These are phyloP conservation scores for Xylaria sp. DNA, from an alignment of 2,329 filamentous ascomycete species.

Conservation along the genomic window DNA sequence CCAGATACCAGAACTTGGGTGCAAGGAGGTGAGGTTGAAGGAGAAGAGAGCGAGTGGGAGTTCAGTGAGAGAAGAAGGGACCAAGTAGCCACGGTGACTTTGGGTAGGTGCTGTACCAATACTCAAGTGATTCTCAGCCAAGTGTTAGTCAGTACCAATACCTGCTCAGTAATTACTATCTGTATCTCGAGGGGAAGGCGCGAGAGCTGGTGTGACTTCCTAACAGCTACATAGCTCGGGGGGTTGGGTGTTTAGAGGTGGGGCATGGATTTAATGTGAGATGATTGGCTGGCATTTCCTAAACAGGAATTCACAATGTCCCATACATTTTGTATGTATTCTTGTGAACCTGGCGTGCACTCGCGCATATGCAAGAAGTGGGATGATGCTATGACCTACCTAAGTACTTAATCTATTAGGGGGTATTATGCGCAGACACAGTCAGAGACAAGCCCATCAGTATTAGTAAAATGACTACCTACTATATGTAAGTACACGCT, in stretches of 20 bases:
- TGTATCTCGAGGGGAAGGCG: slow-evolving; percentile 40
- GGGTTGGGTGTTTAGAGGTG: slow-evolving; percentile 35
- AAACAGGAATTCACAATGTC: slow-evolving; percentile 44
- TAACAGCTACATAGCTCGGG: slow-evolving; percentile 16
- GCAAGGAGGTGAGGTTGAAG: slow-evolving; percentile 2
- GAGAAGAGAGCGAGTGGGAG: background rate
- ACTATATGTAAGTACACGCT: background rate
- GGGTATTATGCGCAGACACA: background rate
- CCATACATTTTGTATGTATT: slow-evolving; percentile 41
- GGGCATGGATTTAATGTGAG: slow-evolving; percentile 10
- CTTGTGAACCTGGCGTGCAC: slow-evolving; percentile 39
- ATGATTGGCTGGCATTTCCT: slow-evolving; percentile 40
- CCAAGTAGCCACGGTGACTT: background rate
- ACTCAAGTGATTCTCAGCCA: slow-evolving; percentile 24
- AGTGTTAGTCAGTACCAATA: slow-evolving; percentile 37
- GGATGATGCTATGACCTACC: slow-evolving; percentile 3
- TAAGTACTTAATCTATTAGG: background rate
- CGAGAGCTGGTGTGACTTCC: slow-evolving; percentile 22
- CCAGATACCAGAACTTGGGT: background rate
- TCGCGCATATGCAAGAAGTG: slow-evolving; percentile 15
- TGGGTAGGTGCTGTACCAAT: slow-evolving; percentile 12
- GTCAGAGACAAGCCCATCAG: background rate
- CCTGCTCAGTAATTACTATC: slow-evolving; percentile 42
- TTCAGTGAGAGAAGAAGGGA: slow-evolving; percentile 6
- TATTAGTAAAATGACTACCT: too few species aligned